Conservation (phyloP, 2,329 filamentous ascomycete genomes). For the Pseudocercospora cruenta region DNA sequence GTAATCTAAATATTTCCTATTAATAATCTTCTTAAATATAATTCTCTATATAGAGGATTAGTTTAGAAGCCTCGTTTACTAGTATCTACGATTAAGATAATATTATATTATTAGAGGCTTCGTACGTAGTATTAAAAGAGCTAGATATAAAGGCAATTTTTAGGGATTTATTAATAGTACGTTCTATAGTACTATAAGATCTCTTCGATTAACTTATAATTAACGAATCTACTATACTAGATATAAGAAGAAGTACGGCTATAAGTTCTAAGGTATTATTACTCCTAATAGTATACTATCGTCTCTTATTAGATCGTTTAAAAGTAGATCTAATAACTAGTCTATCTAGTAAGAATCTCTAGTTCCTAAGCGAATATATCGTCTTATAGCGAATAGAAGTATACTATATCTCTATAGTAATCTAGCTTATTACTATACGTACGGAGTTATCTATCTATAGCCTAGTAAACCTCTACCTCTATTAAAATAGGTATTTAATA, state of each 20-base stretch:
- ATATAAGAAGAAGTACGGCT: too few species aligned
- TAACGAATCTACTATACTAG: too few species aligned
- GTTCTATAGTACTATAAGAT: neutral
- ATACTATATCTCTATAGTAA: neutral
- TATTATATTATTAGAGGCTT: too few species aligned
- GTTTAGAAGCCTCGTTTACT: neutral
- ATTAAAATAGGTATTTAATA: too few species aligned
- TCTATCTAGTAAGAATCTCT: neutral
- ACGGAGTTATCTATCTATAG: too few species aligned
- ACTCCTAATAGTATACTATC: neutral
- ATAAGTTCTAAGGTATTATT: too few species aligned
- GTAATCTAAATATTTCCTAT: neutral
- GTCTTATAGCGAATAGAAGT: too few species aligned
- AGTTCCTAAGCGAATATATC: neutral
- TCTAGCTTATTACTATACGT: too few species aligned
- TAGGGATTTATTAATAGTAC: neutral
- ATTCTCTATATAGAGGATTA: neutral
- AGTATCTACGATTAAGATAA: neutral
- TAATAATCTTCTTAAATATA: neutral
- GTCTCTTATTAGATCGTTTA: neutral
- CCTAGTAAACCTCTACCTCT: too few species aligned
- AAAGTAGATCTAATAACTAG: neutral
- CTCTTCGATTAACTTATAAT: too few species aligned
- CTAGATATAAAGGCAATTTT: too few species aligned
- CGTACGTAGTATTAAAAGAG: too few species aligned